These are phyloP conservation scores for Chrysosphaeria jannelii DNA, from an alignment of 2,329 filamentous ascomycete species.

Conservation along the genomic window DNA sequence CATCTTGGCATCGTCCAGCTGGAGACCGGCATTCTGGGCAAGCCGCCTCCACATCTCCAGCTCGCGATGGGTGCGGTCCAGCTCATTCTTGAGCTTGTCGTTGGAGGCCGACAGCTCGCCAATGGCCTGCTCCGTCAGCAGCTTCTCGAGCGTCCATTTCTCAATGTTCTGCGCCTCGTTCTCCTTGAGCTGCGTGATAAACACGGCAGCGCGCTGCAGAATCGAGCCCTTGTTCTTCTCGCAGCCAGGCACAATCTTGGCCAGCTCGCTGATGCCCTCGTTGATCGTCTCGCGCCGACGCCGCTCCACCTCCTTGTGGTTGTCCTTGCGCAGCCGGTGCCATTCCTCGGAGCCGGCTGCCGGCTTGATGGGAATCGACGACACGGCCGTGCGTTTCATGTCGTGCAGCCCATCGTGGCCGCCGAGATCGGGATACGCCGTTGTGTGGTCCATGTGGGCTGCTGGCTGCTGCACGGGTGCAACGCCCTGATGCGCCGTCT, in stretches of 20 bases:
- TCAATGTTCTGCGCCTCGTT: conserved; percentile 85
- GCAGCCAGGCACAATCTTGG: conserved; percentile 88
- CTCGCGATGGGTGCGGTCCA: conserved; percentile 48
- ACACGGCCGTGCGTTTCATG: no score
- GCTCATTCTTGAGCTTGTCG: conserved; percentile 60
- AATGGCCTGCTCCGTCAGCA: conserved; percentile 67
- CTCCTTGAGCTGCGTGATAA: conserved; percentile 82
- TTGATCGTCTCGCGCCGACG: conserved; percentile 95
- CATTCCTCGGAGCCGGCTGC: conserved; percentile 90
- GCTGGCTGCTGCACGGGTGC: no score
- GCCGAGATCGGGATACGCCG: conserved; percentile 7
- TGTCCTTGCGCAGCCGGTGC: conserved; percentile 92
- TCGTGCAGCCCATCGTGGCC: not conserved
- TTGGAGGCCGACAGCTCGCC: conserved; percentile 65
- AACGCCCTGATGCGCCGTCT: no score
- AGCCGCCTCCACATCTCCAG: conserved; percentile 51
- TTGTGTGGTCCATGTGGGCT: conserved; percentile 5
- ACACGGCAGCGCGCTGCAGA: conserved; percentile 70
- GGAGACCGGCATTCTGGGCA: conserved; percentile 27
- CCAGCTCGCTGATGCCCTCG: conserved; percentile 90
- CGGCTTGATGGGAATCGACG: conserved; percentile 33
- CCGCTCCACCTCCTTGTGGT: conserved; percentile 97
- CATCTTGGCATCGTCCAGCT: conserved; percentile 10
- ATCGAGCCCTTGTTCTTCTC: conserved; percentile 99
- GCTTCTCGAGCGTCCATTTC: conserved; percentile 77